Evolutionary conservation across 2,329 filamentous ascomycete species (phyloP), one percentile per base, ranked within the genome.

Genomic region (Hymenoscyphus fraxineus): DNA sequence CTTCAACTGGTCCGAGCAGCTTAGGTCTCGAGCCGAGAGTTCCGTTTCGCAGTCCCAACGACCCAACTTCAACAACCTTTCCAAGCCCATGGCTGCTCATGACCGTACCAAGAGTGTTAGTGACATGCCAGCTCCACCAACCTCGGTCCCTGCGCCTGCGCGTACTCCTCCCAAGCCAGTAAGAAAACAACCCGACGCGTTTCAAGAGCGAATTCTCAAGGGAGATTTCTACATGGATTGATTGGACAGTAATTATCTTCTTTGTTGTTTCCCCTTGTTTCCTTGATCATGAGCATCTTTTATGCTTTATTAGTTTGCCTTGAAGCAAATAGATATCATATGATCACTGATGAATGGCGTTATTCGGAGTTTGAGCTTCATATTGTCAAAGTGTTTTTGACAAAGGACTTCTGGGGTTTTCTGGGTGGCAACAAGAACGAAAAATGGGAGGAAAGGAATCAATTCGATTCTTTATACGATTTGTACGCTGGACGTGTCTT

Each of bases 181-280:
- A 59, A 74, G 74, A 72, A 82, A 82, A 69, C 96, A 94, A 81
- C 93, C 94, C 38, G 95, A 99, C 80, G 90, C 90, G 68, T 95
- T 97, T 80, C 93, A 97, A 78, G 95, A 99, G 83, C 88, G 96
- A 70, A 98, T 99, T 73, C 84, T 99, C 70, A 95, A 97, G 80
- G 95, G 94, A 57, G 95, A 99, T 75, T 98, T 99, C 74, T 95
- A 95, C 81, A 97, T 98, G 93, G 93, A 97, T 75, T 97, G 82
- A 65, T 31, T 41, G 22, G 56, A 57, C 56, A 57, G 39, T 55
- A 27, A 35, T 10, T 38, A 40, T 55, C 40, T 58, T 55, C 38
- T 60, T 39, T 35, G 35, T 35, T 35, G 4, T 35, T 44, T 66
- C 61, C 13, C 13, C 58, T 57, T 58, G 35, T 59, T 60, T 60